Evolutionary conservation across 768 basidiomycete genomes (phyloP), one percentile per base, ranked within the genome.

Genomic region (Kwoniella mangroviensis): DNA sequence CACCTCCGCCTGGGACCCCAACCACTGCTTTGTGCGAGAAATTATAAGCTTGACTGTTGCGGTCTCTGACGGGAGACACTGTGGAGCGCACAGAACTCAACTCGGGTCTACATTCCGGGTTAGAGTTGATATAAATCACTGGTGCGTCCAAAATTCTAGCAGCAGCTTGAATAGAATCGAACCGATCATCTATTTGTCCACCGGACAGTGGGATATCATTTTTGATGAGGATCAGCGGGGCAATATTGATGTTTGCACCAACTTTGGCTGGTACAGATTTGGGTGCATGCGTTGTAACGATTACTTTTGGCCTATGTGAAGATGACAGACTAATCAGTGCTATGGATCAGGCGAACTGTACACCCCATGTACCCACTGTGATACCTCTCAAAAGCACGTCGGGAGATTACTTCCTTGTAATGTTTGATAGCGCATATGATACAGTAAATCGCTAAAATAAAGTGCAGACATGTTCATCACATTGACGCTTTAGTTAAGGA

Each of bases 31-130:
- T 60, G 58, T 19, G 17, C 22, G 2, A 24, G 58, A 28, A 28
- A 24, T 26, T 3, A 60, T 26, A 43, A 43, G 19, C 24, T 43
- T 60, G 34, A 43, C 58, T 26, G 15, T 26, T 13, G 17, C 34
- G 58, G 21, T 60, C 58, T 40, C 58, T 40, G 22, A 60, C 42
- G 10, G 58, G 58, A 26, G 21, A 60, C 34, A 60, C 58, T 60
- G 24, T 15, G 24, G 19, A 26, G 42, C 12, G 22, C 22, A 10
- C 22, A 41, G 58, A 12, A 11, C 6, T n/a, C 58, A 41, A 3
- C 22, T 60, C 19, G 58, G 10, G 10, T 11, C 10, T 43, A 15
- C 3, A 24, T 19, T 13, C 34, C 15, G 17, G 12, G 3, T 13
- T 24, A 60, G 28, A 11, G 34, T 41, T 11, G 34, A 19, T 24